Base-by-base conservation (phyloP, 768 basidiomycete species). In the Leucocoprinus leucothites region DNA sequence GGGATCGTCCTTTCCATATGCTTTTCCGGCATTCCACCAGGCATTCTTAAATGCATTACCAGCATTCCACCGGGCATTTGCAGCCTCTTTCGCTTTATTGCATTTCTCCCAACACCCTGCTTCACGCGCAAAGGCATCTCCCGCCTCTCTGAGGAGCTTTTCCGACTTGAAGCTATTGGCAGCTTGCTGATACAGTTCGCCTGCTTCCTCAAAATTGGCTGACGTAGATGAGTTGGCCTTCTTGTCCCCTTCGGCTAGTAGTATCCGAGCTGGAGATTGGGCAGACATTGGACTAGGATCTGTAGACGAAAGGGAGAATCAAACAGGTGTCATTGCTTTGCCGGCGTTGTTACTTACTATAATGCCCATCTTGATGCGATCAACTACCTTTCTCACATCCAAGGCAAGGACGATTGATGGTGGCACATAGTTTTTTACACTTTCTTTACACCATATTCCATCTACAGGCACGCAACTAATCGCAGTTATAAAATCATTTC, bases 11-110 rank as follows among this genome's bases (percentile, higher is more conserved):
- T 89, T 81, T 77, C 98, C 98, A 78, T 91, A 99, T 9, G 89
- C 86, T 74, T 98, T n/a, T n/a, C n/a, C n/a, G n/a, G n/a, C n/a
- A n/a, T n/a, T n/a, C n/a, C n/a, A n/a, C n/a, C n/a, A n/a, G n/a
- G n/a, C n/a, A n/a, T n/a, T n/a, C n/a, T n/a, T n/a, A n/a, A n/a
- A n/a, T n/a, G n/a, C n/a, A n/a, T n/a, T 98, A 28, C 92, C 87
- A 11, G 97, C 95, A 67, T 96, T 97, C 91, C 96, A 98, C 88
- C 89, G 98, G 8, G 95, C 95, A 67, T 95, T 96, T 19, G 94
- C 90, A n/a, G 96, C 95, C 62, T 98, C 97, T 60, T 94, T 94
- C 44, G 68, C 71, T 71, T 98, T 96, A 45, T 89, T 87, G 64
- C 85, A 87, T 57, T 86, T 84, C 71, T 95, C 87, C 62, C 94